Base-by-base conservation (phyloP, 805 yeast genomes). In the Ogataea parapolymorpha region DNA sequence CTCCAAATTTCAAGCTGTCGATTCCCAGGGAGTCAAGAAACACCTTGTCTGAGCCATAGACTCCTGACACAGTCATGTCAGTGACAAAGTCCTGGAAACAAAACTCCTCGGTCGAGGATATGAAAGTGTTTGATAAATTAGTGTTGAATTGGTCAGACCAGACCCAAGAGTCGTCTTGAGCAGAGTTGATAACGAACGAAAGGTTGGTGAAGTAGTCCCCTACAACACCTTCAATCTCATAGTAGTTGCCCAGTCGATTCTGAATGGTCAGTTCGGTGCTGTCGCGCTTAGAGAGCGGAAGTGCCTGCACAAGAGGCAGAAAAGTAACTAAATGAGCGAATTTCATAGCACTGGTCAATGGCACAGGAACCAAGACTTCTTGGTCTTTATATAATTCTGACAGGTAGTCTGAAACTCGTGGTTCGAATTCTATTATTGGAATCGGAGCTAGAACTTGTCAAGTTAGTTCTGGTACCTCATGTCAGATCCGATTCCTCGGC, bases 81-180 rank as follows among this genome's bases (percentile, higher is more conserved):
- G 41, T 39, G 12, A 42, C 40, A 13, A 30, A 6, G 27, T 46
- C 54, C 8, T 39, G 35, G 34, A 42, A 22, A 3, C 47, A 32
- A 24, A 53, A 52, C 5, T 34, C 20, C n/a, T 44, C 49, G 13
- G 35, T 26, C 16, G 33, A 25, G 1, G 39, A 13, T 4, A 31
- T 18, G 25, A 40, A 50, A 5, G 53, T 32, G 17, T 40, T 30
- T 4, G 58, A 50, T 2, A 45, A 28, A 11, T 33, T 8, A 12
- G 45, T 25, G 6, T 37, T 27, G 26, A 47, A 44, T 7, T 48
- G 34, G 25, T 37, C 44, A 15, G 45, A 29, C 13, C 44, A 37
- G 20, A 63, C 56, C 66, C 67, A 63, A 2, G 62, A 45, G 28
- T 57, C 58, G 4, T 61, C 48, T 10, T 61, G 57, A 1, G 56